Evolutionary conservation across 2,329 filamentous ascomycete genomes (phyloP), one percentile per base, ranked within the genome.

Genomic region (Simplicillium sp.): DNA sequence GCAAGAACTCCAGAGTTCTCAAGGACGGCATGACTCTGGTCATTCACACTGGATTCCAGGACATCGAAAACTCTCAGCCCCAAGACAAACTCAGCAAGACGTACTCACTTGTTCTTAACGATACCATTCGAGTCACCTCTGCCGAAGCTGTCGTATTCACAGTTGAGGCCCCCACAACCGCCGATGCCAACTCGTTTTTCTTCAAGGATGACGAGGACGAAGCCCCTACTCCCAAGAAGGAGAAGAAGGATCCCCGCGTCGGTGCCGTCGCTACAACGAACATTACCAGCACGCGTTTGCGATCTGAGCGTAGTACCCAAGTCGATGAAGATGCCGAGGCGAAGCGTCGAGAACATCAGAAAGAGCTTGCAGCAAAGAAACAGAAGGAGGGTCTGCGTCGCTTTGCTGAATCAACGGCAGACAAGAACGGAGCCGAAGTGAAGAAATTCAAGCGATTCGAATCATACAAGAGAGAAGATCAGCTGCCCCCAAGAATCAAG

Each of bases 401-500:
- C 47, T 98, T 94, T 58, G 80, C 87, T 34, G 87, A 94, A 55
- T 85, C 86, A 1, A 89, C 84, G 0, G 84, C 81, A 44, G 87
- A 83, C 43, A 73, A 90, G 48, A 92, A 95, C 54, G 92, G 90
- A 29, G 81, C 82, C n/a, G 84, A 92, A 50, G 84, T 94, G 60
- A 97, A 97, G 73, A 94, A 90, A 66, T 97, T 98, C 72, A 97
- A 97, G 70, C 86, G 88, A 42, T 98, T 97, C 57, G 92, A 98
- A 62, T 98, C 92, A 0, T 98, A 98, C 69, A 98, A 97, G 71
- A 80, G 90, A 45, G 92, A 97, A 60, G 95, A 94, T 52, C 90
- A 97, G 61, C 80, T 98, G 40, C 92, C 92, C 2, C 58, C 75
- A 12, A 82, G 80, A 55, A 80, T 94, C 49, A 84, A 84, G 59